Conservation (phyloP, 345 rosid species). For the Limnanthes douglasii region DNA sequence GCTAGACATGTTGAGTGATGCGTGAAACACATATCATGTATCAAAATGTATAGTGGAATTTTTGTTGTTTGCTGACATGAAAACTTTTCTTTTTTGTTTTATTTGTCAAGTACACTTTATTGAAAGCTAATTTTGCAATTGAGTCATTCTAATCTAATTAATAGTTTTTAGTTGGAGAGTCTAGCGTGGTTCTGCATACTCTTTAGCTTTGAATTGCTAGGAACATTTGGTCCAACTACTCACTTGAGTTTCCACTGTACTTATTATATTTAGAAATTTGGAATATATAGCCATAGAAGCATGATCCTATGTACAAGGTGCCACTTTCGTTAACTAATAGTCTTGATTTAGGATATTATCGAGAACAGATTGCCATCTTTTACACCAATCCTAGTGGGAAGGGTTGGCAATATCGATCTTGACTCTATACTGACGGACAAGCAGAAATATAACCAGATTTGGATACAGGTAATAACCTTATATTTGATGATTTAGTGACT, state of each 20-base stretch:
- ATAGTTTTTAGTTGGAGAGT: no score
- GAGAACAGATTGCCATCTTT: slow-evolving; percentile 20
- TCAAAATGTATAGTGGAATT: no score
- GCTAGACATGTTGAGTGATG: no score
- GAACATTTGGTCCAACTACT: no score
- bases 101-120: no score
- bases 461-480: slow-evolving; percentile 34
- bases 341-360: slow-evolving; percentile 30
- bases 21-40: no score
- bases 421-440: slow-evolving; percentile 45
- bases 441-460: slow-evolving; percentile 56
- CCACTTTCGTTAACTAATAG: slow-evolving; percentile 6
- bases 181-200: not conserved
- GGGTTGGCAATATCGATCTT: slow-evolving; percentile 43
- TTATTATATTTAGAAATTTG: no score
- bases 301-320: not conserved
- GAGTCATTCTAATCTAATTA: no score
- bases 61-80: no score
- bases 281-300: not conserved
- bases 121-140: no score
- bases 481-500: slow-evolving; percentile 3
- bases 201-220: not conserved
- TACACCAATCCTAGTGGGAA: slow-evolving; percentile 44
- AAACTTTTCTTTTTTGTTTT: no score
- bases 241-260: no score